Evolutionary conservation across 2,329 filamentous ascomycete species (phyloP), one percentile per base, ranked within the genome.

Genomic region (Sporothrix globosa): DNA sequence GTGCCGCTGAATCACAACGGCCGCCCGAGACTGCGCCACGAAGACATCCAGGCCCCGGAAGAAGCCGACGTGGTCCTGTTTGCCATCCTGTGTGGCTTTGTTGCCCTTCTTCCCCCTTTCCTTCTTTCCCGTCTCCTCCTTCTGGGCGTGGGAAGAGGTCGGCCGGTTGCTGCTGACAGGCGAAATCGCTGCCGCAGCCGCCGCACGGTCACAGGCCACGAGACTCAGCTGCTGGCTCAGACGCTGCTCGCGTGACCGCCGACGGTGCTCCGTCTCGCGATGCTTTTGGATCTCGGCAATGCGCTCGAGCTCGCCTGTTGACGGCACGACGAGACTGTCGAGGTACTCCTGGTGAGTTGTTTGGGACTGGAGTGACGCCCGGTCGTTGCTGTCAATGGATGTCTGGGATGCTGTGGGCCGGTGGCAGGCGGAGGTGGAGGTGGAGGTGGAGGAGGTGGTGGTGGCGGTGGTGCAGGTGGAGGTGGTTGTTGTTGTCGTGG

Each of bases 1-100:
- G 34, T 89, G 91, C 74, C 90, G 88, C 82, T 92, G 88, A 61
- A 90, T 90, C 34, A 87, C 76, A 27, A 81, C 82, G 3, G 87
- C 87, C 2, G 88, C 88, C 66, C 82, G 80, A 34, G 79, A 77
- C 39, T 74, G 75, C 9, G 77, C 61, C 30, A 73, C 60, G 4
- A 65, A 34, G 24, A 76, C 75, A 5, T 78, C 75, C 53, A 70
- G 60, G 65, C 56, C 44, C 2, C 17, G 52, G 63, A 68, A 50
- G 46, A 58, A 54, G 67, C 54, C 67, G 54, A 27, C 39, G 27
- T 34, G 27, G 14, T 60, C 19, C 19, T 48, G 19, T 2, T 44
- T 19, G 9, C 10, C 24, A 11, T 54, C 52, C 13, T n/a, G 21
- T 21, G 21, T 21, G 48, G 7, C 21, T 2, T 63, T 63, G 4